Evolutionary conservation across 2,329 filamentous ascomycete species (phyloP).

Genomic region (Sclerotinia minor): DNA sequence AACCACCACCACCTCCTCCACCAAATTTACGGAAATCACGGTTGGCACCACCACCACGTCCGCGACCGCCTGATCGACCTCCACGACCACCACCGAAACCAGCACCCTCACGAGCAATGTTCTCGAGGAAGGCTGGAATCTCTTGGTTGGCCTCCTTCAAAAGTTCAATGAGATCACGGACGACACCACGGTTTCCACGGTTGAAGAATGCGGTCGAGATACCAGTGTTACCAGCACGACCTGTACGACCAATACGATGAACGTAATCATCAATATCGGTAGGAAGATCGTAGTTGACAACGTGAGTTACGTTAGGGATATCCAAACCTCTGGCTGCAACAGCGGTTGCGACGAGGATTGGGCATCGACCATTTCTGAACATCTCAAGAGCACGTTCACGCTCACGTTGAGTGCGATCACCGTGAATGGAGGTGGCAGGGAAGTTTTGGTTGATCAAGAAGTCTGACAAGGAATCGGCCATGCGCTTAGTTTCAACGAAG

Average conservation of each 20-base stretch:
- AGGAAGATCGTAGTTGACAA: slow-evolving; percentile 99
- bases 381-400: slow-evolving; percentile 97
- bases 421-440: slow-evolving; percentile 97
- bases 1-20: slow-evolving; percentile 50
- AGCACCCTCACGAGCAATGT: slow-evolving; percentile 90
- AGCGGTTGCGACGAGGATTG: slow-evolving; percentile 93
- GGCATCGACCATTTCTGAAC: slow-evolving; percentile 94
- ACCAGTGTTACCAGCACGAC: slow-evolving; percentile 98
- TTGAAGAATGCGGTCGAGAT: slow-evolving; percentile 99
- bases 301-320: slow-evolving; percentile 95
- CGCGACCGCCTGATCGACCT: slow-evolving; percentile 66
- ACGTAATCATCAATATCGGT: slow-evolving; percentile 99
- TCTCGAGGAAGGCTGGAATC: slow-evolving; percentile 90
- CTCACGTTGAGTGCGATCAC: slow-evolving; percentile 97
- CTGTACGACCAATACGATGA: slow-evolving; percentile 98
- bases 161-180: slow-evolving; percentile 93
- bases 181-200: slow-evolving; percentile 96
- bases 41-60: slow-evolving; percentile 68
- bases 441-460: slow-evolving; percentile 99
- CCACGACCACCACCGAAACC: slow-evolving; percentile 73
- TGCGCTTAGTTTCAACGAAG: slow-evolving; percentile 99
- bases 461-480: slow-evolving; percentile 96
- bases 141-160: slow-evolving; percentile 99
- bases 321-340: slow-evolving; percentile 74
- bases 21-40: slow-evolving; percentile 88